Base-by-base conservation (phyloP, 176 grass and related monocot species). In the Oryza longistaminata region DNA sequence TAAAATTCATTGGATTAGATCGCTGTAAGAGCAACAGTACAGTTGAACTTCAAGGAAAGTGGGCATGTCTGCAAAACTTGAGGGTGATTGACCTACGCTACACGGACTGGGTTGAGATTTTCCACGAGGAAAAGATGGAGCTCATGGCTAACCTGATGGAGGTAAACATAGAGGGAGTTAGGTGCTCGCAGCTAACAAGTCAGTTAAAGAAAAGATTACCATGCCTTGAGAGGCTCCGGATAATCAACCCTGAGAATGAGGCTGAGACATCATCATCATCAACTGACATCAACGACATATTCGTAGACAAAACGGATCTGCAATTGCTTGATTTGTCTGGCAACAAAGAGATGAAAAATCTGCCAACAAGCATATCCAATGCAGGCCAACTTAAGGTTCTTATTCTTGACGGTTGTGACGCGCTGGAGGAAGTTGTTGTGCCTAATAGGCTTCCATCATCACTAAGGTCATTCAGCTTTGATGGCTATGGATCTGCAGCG, bases 381-480 rank as follows among this genome's bases (percentile, higher is more conserved):
- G 79, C 79, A 12, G 64, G 19, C 7, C 21, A 11, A 21, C 1
- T 77, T 5, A 6, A 76, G 14, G 3, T 50, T 64, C 72, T 82
- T 87, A 46, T 82, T 46, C 65, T 87, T 14, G 72, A 87, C 64
- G 79, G 73, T 1, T 77, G 86, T 39, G 9, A 82, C 17, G 72
- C 3, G 6, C 0, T 88, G 5, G 73, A 77, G n/a, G 13, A 64
- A 10, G 11, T 82, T 48, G 73, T 64, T 19, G 0, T 50, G 1
- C 5, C 24, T 1, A 2, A 55, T 11, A 0, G 5, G 1, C 66
- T 81, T 4, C 48, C 79, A 17, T 3, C 48, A n/a, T 71, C 49
- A 0, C 79, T 81, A 0, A 53, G 3, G 48, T 81, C 3, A 0
- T 26, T 81, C 1, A 81, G 79, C 21, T 70, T 81, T 2, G 66